Evolutionary conservation across 495 filamentous ascomycete species (phyloP), one percentile per base, ranked within the genome.

Genomic region (Astrothelium subdiscretum): DNA sequence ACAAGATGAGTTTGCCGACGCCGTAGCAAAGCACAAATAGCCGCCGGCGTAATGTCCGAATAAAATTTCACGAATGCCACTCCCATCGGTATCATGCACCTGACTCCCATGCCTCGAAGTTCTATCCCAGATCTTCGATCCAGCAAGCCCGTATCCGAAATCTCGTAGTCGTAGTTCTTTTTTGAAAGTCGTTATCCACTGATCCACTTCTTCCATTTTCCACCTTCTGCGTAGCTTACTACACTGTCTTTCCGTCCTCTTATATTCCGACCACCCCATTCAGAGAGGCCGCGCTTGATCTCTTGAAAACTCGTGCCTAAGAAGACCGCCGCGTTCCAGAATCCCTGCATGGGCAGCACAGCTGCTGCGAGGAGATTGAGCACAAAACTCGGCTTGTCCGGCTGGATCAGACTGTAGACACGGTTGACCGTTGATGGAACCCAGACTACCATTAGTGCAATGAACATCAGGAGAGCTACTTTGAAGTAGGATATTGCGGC

Each of bases 271-370:
- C 29, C 22, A 10, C 48, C 24, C 48, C 4, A 54, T 15, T 54
- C 48, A 3, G 22, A 5, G 15, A 54, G 11, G 48, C 48, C 48
- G 20, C 29, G 26, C 24, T 54, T 54, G 22, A 54, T 27, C 15
- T 54, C 48, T 11, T 10, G 18, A 38, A 38, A 60, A 3, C 79
- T 81, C 2, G 89, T 90, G 22, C 83, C 83, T 13, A 84, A 71
- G 73, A 95, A 96, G 61, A 96, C 90, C 59, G 90, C 69, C 22
- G 83, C 83, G 67, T 95, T 96, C 87, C 89, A 92, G 67, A 94
- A 91, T 1, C 91, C 91, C 68, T 95, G 91, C 0, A 91, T 77
- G 0, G 91, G 91, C 24, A 95, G 78, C 0, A 95, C 89, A 54
- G 91, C 80, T 0, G 87, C 83, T 29, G 85, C 83, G 52, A 84